Base-by-base conservation (phyloP, 495 filamentous ascomycete genomes). In the Aeminium ludgeri region DNA sequence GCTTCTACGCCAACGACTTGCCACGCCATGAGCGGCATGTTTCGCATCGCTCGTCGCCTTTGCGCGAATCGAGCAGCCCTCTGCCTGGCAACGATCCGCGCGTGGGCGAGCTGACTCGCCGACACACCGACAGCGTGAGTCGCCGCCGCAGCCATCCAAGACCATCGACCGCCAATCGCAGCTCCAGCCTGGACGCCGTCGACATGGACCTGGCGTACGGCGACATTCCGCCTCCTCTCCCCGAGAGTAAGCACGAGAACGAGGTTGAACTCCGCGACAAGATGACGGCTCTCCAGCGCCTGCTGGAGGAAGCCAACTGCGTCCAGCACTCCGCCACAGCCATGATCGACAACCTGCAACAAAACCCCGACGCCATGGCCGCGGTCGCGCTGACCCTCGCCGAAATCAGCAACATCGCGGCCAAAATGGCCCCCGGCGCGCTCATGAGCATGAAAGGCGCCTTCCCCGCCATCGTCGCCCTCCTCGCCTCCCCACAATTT, bases 161-260 rank as follows among this genome's bases (percentile, higher is more conserved):
- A 34, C 25, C 41, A 20, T 38, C 30, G 20, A 37, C 37, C 27
- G 30, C 15, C 36, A n/a, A n/a, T 52, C 44, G 56, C 62, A 31
- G 58, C 38, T 64, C 34, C 46, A 66, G 67, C n/a, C 62, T 66
- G 31, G 70, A 75, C 34, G 60, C 74, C 25, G 76, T 91, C 44
- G 86, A 94, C 48, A 83, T 89, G 79, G 68, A 89, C 49, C 65
- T 94, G 16, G 86, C 86, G 13, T 94, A 94, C 54, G 86, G 86
- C 28, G 62, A 72, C 27, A 57, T 80, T 2, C 76, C 75, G 5
- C 75, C 73, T 4, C 64, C 48, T 53, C 55, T 65, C 0, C 63
- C 64, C 6, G 23, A 50, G 12, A 46, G 41, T n/a, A 45, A 43
- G 13, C 41, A 49, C 34, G 60, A 65, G 30, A 60, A 72, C 13